Evolutionary conservation across 1,139 yeast species (phyloP).

Genomic region (Suhomyces coccinellae): DNA sequence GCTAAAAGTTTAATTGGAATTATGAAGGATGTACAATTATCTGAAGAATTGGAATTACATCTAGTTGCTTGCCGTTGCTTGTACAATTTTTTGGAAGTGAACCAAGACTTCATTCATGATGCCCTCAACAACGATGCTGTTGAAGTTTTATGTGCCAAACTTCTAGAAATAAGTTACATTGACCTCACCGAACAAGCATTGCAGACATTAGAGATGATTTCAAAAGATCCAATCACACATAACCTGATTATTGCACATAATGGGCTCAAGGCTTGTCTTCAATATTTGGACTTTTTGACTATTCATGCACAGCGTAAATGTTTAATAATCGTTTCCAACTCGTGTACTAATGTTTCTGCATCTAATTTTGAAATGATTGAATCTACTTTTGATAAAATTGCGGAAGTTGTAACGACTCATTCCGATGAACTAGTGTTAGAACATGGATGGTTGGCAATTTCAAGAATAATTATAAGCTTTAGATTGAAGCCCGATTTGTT

Average conservation of each 20-base stretch:
- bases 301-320: constrained; percentile 88
- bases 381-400: constrained; percentile 62
- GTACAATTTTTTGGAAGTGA: constrained; percentile 77
- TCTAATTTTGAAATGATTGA: constrained; percentile 49
- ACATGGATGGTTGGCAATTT: constrained; percentile 65
- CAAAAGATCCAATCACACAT: constrained; percentile 54
- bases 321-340: constrained; percentile 71
- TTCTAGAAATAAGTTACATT: constrained; percentile 76
- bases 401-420: constrained; percentile 59
- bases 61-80: constrained; percentile 83
- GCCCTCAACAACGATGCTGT: constrained; percentile 70
- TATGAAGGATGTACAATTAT: constrained; percentile 56
- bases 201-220: constrained; percentile 70
- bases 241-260: constrained; percentile 54
- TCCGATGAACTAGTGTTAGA: constrained; percentile 67
- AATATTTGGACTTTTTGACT: constrained; percentile 84
- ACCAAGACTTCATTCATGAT: constrained; percentile 62
- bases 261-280: constrained; percentile 67
- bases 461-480: constrained; percentile 61
- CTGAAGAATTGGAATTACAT: constrained; percentile 75
- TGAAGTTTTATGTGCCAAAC: constrained; percentile 62
- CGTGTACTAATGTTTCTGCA: constrained; percentile 54
- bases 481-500: constrained; percentile 44
- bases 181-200: constrained; percentile 93
- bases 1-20: constrained; percentile 58